These are phyloP conservation scores for Fusarium armeniacum DNA, from an alignment of 2,329 filamentous ascomycete species.

Conservation along the genomic window DNA sequence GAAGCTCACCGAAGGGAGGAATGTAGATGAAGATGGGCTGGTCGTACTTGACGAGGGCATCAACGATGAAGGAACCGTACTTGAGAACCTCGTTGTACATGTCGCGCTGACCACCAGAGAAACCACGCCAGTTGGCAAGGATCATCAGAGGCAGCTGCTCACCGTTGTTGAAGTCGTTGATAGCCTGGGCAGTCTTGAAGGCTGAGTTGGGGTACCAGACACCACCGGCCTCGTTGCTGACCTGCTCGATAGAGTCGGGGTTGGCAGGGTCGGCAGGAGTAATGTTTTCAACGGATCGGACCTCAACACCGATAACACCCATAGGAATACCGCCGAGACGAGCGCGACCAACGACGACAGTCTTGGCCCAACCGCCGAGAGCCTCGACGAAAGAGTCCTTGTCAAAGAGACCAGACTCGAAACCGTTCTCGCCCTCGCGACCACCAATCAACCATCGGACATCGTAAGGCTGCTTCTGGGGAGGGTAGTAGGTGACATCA, in stretches of 20 bases:
- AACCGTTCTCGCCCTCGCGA: conserved; percentile 81
- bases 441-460: conserved; percentile 94
- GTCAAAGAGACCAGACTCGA: conserved; percentile 93
- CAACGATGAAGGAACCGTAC: conserved; percentile 99
- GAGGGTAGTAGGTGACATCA: conserved; percentile 86
- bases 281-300: conserved; percentile 94
- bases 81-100: conserved; percentile 99
- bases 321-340: conserved; percentile 97
- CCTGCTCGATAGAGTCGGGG: conserved; percentile 97
- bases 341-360: conserved; percentile 95
- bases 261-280: conserved; percentile 97
- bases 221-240: conserved; percentile 94
- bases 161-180: conserved; percentile 98
- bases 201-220: conserved; percentile 99
- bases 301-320: conserved; percentile 98
- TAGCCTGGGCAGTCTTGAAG: conserved; percentile 99
- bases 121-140: conserved; percentile 99
- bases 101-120: conserved; percentile 98
- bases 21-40: conserved; percentile 99
- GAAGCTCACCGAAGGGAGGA: conserved; percentile 93
- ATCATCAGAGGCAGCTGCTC: conserved; percentile 99
- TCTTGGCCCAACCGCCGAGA: conserved; percentile 96
- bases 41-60: conserved; percentile 97
- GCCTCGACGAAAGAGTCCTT: conserved; percentile 97
- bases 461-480: conserved; percentile 88